Evolutionary conservation across 2,329 filamentous ascomycete genomes (phyloP), one percentile per base, ranked within the genome.

Genomic region (Penicillium occitanis): DNA sequence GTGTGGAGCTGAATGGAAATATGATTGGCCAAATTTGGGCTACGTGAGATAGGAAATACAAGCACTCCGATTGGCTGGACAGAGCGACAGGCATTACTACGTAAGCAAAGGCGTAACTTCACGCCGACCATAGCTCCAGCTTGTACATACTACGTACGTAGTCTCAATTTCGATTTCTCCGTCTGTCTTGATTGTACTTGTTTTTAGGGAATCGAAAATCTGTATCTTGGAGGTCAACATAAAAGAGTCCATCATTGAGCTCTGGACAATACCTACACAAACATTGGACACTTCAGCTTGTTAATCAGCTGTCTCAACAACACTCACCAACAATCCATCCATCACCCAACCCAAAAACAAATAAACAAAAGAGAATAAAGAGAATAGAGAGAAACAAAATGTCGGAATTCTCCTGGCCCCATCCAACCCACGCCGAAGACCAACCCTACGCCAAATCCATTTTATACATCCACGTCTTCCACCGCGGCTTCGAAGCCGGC

Each of bases 341-440:
- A 28, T 28, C 11, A 25, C 5, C 1, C 37, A 42, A 42, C 17
- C 17, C 10, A 35, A 10, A 22, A 10, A 48, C 8, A 13, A 22
- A 19, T 5, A 8, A 33, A 5, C 0, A 11, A 30, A n/a, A 17
- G 10, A 44, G 11, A 42, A 10, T 8, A 51, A 25, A 22, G 19
- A 48, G 19, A 8, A 25, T 13, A 25, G 3, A 25, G 25, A 25
- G 25, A 46, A 19, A n/a, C 25, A 68, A 64, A 65, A 69, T 74
- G 69, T 71, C 72, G 2, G 66, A 59, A 35, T 66, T 73, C 66
- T 4, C 33, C n/a, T 81, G 78, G 74, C 85, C 86, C 5, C 86
- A 87, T 71, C 66, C 86, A 4, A 68, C 80, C 61, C 87, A 87
- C 74, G 86, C 87, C 35, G 88, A 90, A 77, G 88, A 90, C 73